phyloP scores from a whole-genome alignment of 23 red algal species.

The Pyropia haitanensis region DNA sequence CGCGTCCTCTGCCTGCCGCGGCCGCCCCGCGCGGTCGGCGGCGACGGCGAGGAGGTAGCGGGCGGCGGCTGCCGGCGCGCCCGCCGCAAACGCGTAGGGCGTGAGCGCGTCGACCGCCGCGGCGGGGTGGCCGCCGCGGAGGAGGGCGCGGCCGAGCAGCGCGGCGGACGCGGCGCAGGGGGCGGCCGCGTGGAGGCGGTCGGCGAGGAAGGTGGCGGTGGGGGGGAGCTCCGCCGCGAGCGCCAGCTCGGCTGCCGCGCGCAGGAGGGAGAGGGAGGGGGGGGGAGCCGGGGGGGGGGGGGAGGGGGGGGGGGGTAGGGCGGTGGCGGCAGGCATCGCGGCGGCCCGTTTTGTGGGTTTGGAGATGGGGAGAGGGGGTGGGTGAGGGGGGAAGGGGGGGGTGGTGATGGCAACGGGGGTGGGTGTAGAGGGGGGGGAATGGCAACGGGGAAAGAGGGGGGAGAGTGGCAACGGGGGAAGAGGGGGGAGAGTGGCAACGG shows the following conservation, averaged over 20 bases:
- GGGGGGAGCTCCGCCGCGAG: constrained; percentile 33
- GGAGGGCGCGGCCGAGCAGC: constrained; percentile 45
- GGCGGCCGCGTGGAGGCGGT: constrained; percentile 32
- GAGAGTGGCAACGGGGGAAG: no score
- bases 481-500: no score
- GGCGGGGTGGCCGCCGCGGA: constrained; percentile 27
- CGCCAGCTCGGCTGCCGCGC: constrained; percentile 39
- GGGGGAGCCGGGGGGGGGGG: not conserved
- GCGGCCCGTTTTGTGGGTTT: not conserved
- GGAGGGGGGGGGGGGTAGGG: constrained; percentile 1
- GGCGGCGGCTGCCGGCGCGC: constrained; percentile 30
- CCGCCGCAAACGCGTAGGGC: constrained; percentile 22
- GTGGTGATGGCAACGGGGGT: no score
- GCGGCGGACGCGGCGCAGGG: constrained; percentile 31
- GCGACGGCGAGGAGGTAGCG: constrained; percentile 41
- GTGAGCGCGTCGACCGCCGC: constrained; percentile 22
- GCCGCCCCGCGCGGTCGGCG: constrained; percentile 3
- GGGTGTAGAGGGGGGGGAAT: no score
- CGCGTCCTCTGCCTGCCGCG: constrained; percentile 41
- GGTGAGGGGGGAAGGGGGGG: no score
- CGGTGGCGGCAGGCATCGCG: not conserved
- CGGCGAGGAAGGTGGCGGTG: constrained; percentile 57
- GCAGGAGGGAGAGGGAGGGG: constrained; percentile 25
- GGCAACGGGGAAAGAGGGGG: no score
- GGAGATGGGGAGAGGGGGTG: no score